These are phyloP conservation scores for Odontarrhena argentea DNA, from an alignment of 345 rosid genomes.

Conservation along the genomic window DNA sequence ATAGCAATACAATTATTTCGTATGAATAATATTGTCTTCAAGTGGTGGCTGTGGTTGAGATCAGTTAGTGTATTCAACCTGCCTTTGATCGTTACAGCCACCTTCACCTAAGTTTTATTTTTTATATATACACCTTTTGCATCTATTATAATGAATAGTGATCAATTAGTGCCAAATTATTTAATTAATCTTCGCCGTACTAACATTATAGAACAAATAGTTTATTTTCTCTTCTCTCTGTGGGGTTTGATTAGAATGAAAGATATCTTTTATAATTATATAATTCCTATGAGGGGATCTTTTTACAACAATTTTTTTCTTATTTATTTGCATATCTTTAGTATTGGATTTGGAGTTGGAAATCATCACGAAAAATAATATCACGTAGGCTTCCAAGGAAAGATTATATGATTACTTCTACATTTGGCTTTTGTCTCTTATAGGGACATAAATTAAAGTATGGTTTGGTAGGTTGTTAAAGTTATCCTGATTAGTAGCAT, in stretches of 20 bases:
- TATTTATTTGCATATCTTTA: background rate
- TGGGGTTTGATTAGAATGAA: background rate
- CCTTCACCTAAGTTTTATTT: slow-evolving; percentile 31
- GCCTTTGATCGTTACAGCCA: slow-evolving; percentile 36
- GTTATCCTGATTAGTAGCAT: slow-evolving; percentile 7
- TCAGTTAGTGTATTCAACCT: slow-evolving; percentile 32
- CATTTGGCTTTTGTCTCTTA: slow-evolving; percentile 8
- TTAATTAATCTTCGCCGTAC: background rate
- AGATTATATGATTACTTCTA: slow-evolving; percentile 29
- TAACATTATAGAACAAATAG: background rate
- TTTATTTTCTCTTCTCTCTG: no score
- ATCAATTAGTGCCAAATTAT: background rate
- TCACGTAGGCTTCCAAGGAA: slow-evolving; percentile 33
- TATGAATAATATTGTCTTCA: slow-evolving; percentile 21
- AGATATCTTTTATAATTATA: no score
- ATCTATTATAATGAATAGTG: slow-evolving; percentile 4
- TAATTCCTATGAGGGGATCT: no score
- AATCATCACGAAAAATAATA: slow-evolving; percentile 1
- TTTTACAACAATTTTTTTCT: no score
- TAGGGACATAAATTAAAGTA: background rate
- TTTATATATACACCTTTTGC: slow-evolving; percentile 7
- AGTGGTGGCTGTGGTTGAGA: slow-evolving; percentile 38
- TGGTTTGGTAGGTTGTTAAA: slow-evolving; percentile 26
- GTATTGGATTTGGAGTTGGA: slow-evolving; percentile 10
- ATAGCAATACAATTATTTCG: slow-evolving; percentile 23